Percentiles rank a stretch among this genome's conserved stretches.
Conservation (phyloP, 768 basidiomycete species). For the Lactifluus pinguis region DNA sequence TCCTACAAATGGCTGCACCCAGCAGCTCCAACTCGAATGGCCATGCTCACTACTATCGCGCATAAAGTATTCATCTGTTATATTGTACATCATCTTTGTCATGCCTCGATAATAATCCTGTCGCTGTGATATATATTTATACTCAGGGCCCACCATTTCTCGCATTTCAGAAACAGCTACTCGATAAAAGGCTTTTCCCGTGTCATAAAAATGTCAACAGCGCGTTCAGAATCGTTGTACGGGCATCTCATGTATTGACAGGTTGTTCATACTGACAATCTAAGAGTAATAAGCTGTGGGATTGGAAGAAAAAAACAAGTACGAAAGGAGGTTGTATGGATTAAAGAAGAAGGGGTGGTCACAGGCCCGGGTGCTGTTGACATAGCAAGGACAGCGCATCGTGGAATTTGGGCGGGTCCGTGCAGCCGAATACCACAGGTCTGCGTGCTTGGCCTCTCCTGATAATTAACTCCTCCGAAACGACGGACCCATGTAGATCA, state of each 20-base stretch:
- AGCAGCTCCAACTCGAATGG: not conserved
- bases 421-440: conserved; percentile 22
- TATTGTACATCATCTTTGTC: conserved; percentile 1
- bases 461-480: conserved; percentile 28
- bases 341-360: not conserved
- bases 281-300: not conserved
- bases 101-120: not conserved
- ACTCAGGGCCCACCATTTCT: not conserved
- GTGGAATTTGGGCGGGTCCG: not conserved
- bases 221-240: not conserved
- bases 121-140: not conserved
- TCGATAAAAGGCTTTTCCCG: not conserved
- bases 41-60: not conserved
- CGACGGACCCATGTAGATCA: conserved; percentile 38
- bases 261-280: not conserved
- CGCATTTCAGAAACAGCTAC: not conserved
- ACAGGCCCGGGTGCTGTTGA: not conserved
- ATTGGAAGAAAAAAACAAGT: not conserved
- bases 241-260: not conserved
- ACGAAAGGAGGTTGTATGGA: not conserved
- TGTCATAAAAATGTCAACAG: not conserved
- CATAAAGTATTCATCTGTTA: not conserved
- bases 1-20: not conserved
- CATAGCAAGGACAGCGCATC: conserved; percentile 23
- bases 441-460: conserved; percentile 27